Evolutionary conservation across 371 early-diverging fungal genomes (phyloP).

Genomic region (Mucor irregularis): DNA sequence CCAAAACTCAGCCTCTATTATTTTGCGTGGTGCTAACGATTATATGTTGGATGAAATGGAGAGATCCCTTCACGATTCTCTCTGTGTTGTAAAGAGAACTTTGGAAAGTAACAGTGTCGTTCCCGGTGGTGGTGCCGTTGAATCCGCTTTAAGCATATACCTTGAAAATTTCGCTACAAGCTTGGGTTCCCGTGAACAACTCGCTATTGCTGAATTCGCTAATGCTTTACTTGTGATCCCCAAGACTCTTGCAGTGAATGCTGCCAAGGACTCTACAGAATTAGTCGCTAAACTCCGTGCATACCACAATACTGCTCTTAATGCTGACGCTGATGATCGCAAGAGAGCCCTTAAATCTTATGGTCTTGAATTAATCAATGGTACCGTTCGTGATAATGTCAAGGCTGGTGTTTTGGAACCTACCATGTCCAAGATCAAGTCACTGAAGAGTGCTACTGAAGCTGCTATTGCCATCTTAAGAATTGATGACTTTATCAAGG

Average conservation of each 20-base stretch:
- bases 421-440: conserved; percentile 98
- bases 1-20: conserved; percentile 89
- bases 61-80: conserved; percentile 96
- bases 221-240: conserved; percentile 97
- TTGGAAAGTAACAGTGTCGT: conserved; percentile 97
- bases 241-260: conserved; percentile 98
- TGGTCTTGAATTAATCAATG: conserved; percentile 96
- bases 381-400: conserved; percentile 94
- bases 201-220: conserved; percentile 98
- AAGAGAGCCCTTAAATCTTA: conserved; percentile 83
- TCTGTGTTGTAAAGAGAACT: conserved; percentile 98
- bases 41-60: conserved; percentile 99
- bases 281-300: conserved; percentile 95
- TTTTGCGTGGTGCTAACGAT: conserved; percentile 99
- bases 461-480: conserved; percentile 99
- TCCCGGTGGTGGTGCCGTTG: conserved; percentile 99
- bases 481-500: conserved; percentile 98
- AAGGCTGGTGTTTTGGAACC: conserved; percentile 99
- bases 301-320: conserved; percentile 88
- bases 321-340: conserved; percentile 63
- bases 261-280: conserved; percentile 98
- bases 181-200: conserved; percentile 86
- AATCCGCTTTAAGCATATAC: conserved; percentile 96
- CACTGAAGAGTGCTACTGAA: conserved; percentile 99
- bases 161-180: conserved; percentile 98